Base-by-base conservation (phyloP, 2,329 filamentous ascomycete species). In the Sporothrix luriei region DNA sequence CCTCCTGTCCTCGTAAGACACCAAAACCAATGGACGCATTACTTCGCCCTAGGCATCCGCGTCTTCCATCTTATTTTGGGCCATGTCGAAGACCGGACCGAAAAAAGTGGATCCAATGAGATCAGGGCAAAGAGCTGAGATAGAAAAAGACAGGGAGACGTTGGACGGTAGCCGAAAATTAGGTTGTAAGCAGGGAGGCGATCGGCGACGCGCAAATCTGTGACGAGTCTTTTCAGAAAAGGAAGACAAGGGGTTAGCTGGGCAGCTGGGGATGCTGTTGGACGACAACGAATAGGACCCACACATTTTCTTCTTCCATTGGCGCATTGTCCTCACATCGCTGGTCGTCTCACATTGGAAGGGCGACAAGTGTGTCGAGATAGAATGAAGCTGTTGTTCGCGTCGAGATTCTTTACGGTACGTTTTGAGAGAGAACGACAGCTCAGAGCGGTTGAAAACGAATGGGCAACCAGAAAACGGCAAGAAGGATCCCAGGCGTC, bases 141-240 rank as follows among this genome's bases (percentile, higher is more conserved):
- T 29, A 16, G 54, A 19, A 16, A 46, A 19, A 48, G 14, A 16
- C 11, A 19, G 46, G 46, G 46, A 16, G 57, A 43, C 13, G 55
- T 33, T 55, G 52, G 52, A 29, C 13, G 24, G 52, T 55, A 33
- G 52, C 10, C 33, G 33, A 33, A 33, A 33, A 7, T 33, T 33
- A 33, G 9, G 33, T 33, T 33, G 7, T 1, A 33, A 33, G 33
- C 33, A 46, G 57, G 57, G 57, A 62, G 57, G 38, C 38, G 57
- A 62, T 62, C 38, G 5, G 4, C 57, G 57, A 65, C 61, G 61
- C 61, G 61, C 43, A 65, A 48, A 65, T 48, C 24, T 7, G 46
- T 65, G 61, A 65, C 61, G 43, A 65, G 26, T 65, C 61, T 43
- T 19, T 51, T 11, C 7, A 46, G 26, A 43, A 43, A 57, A 52